Conservation (phyloP, 805 yeast species). For the Tanozyma kutaoensis region DNA sequence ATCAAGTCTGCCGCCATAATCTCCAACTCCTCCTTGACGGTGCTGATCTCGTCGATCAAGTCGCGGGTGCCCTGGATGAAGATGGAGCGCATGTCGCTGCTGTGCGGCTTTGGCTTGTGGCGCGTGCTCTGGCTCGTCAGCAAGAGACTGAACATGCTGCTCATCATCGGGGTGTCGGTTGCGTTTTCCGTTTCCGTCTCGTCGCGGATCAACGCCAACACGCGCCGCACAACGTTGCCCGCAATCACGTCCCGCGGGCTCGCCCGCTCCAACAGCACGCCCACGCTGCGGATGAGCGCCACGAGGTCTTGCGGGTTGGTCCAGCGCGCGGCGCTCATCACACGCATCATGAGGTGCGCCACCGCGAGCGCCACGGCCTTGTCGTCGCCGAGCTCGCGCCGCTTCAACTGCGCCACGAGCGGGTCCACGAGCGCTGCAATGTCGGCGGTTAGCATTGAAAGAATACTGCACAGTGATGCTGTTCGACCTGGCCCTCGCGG, state of each 20-base stretch:
- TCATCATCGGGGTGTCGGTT: conserved; percentile 33
- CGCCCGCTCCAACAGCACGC: conserved; percentile 56
- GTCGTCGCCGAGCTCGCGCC: conserved; percentile 77
- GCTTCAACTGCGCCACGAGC: conserved; percentile 44
- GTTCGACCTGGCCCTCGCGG: no score
- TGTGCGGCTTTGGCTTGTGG: conserved; percentile 21
- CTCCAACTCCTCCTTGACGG: conserved; percentile 83
- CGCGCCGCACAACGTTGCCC: conserved; percentile 86
- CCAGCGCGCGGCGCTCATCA: conserved; percentile 86
- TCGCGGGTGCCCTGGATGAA: conserved; percentile 89
- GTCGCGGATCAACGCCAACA: conserved; percentile 75
- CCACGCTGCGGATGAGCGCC: conserved; percentile 58
- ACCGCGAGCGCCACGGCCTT: conserved; percentile 76
- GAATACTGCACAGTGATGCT: no score
- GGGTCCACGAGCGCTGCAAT: conserved; percentile 23
- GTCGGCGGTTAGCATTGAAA: conserved; percentile 12
- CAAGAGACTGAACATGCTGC: conserved; percentile 79
- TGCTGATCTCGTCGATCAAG: conserved; percentile 79
- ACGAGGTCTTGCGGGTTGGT: conserved; percentile 61
- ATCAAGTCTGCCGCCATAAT: conserved; percentile 85
- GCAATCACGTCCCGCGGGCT: conserved; percentile 82
- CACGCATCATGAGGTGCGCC: conserved; percentile 76
- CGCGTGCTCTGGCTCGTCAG: conserved; percentile 26
- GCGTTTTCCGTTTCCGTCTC: conserved; percentile 47
- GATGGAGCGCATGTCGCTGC: conserved; percentile 64